Evolutionary conservation across 495 filamentous ascomycete genomes (phyloP).

Genomic region (Hypoxylon subgilvum): DNA sequence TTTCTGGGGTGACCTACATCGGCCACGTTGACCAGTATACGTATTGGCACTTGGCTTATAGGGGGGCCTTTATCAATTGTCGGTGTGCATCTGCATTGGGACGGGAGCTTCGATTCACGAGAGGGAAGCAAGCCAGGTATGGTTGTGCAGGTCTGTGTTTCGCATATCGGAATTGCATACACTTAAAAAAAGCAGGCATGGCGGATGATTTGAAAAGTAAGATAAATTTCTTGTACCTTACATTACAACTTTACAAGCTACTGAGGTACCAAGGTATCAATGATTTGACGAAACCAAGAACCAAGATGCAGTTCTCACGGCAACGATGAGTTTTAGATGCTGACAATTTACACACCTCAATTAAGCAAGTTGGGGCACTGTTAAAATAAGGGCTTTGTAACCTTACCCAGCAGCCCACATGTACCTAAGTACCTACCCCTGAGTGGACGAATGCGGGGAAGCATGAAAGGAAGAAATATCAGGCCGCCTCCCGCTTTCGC

Average conservation of each 20-base stretch:
- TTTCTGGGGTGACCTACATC: neutral
- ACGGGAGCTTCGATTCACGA: neutral
- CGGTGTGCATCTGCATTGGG: slow-evolving; percentile 19
- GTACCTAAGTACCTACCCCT: slow-evolving; percentile 3
- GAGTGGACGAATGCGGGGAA: slow-evolving; percentile 27
- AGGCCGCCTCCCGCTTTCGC: slow-evolving; percentile 30
- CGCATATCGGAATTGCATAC: slow-evolving; percentile 7
- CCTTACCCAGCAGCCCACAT: too few species aligned
- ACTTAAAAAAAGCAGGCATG: neutral
- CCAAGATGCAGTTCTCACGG: too few species aligned
- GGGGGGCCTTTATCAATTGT: slow-evolving; percentile 12
- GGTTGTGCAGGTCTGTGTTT: neutral
- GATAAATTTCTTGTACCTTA: too few species aligned
- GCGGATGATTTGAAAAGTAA: neutral
- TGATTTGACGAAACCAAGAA: too few species aligned
- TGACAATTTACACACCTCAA: too few species aligned
- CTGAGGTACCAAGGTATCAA: too few species aligned
- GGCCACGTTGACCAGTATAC: neutral
- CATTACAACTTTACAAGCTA: too few species aligned
- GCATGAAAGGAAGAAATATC: slow-evolving; percentile 19
- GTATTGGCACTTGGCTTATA: neutral
- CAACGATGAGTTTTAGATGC: too few species aligned
- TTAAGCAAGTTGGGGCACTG: neutral
- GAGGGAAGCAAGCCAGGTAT: neutral
- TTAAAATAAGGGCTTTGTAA: neutral